Conservation (phyloP, 2,329 filamentous ascomycete species). For the Biscogniauxia sp. region DNA sequence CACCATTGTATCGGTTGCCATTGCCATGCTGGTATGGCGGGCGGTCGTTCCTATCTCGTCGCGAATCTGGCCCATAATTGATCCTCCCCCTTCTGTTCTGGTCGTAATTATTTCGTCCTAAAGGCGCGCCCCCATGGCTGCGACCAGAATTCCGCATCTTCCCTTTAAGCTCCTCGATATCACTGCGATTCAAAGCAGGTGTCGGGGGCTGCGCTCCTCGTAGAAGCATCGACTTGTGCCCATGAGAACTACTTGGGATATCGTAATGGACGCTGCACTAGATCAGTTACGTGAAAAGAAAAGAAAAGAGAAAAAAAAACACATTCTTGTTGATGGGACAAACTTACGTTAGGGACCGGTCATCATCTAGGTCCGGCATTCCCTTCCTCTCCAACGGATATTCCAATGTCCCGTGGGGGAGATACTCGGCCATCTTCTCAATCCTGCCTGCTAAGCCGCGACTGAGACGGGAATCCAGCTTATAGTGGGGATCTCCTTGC, state of each 20-base stretch:
- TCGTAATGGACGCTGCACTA: constrained; percentile 73
- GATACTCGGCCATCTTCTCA: constrained; percentile 77
- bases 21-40: constrained; percentile 37
- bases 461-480: constrained; percentile 71
- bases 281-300: constrained; percentile 29
- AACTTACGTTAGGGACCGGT: constrained; percentile 78
- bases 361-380: constrained; percentile 77
- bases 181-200: constrained; percentile 70
- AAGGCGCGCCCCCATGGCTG: constrained; percentile 65
- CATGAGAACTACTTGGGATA: constrained; percentile 68
- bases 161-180: constrained; percentile 70
- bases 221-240: constrained; percentile 92
- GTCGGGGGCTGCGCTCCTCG: constrained; percentile 74
- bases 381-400: constrained; percentile 72
- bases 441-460: constrained; percentile 78
- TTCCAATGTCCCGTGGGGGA: constrained; percentile 77
- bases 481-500: constrained; percentile 63
- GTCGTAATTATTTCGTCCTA: constrained; percentile 36
- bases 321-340: not conserved
- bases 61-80: constrained; percentile 33
- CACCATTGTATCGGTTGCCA: constrained; percentile 42
- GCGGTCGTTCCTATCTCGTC: constrained; percentile 24
- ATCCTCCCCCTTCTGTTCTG: constrained; percentile 30
- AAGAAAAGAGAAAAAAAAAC: constrained; percentile 1
- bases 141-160: constrained; percentile 66